These are phyloP conservation scores for Neurospora sp. DNA, from an alignment of 495 filamentous ascomycete genomes.

Conservation along the genomic window DNA sequence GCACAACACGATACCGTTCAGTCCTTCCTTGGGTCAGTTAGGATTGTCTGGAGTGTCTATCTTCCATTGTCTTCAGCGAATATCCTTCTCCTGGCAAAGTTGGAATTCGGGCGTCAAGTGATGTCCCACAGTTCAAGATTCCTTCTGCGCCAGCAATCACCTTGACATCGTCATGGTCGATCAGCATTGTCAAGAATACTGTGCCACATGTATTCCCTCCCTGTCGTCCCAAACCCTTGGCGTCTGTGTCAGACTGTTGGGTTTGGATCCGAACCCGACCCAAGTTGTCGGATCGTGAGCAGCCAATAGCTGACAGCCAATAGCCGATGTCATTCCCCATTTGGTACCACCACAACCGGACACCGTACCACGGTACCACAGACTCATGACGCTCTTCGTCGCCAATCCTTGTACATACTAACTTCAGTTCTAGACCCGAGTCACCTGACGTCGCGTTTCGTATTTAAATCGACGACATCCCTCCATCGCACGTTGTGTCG, in stretches of 20 bases:
- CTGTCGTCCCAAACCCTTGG: too few relatives aligned
- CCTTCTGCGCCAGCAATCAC: neutral
- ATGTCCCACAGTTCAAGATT: neutral
- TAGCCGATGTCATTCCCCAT: neutral
- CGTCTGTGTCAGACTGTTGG: too few relatives aligned
- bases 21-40: too few relatives aligned
- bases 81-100: too few relatives aligned
- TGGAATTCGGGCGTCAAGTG: neutral
- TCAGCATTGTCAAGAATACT: neutral
- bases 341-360: neutral
- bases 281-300: neutral
- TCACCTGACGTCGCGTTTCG: neutral
- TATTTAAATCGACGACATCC: neutral
- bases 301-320: neutral
- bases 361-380: neutral
- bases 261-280: too few relatives aligned
- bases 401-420: neutral
- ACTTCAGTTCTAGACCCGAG: neutral
- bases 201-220: too few relatives aligned
- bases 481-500: neutral
- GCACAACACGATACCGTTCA: too few relatives aligned
- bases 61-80: too few relatives aligned
- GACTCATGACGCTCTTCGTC: neutral
- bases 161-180: neutral
- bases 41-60: too few relatives aligned